Evolutionary conservation across 2,329 filamentous ascomycete species (phyloP).

Genomic region (Orbilia blumenaviensis): DNA sequence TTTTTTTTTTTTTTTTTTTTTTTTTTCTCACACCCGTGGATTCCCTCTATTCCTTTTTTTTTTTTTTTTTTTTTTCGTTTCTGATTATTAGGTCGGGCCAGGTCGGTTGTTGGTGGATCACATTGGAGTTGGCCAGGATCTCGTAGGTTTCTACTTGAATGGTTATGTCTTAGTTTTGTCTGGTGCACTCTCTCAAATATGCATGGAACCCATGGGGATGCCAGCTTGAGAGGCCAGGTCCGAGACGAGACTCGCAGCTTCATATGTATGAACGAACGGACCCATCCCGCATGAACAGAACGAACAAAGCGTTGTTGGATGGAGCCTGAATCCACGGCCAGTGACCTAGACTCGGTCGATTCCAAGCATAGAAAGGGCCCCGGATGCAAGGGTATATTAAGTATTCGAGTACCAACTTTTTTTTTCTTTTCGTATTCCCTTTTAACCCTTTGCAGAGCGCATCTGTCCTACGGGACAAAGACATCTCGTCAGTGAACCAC

Average conservation of each 20-base stretch:
- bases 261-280: slow-evolving; percentile 32
- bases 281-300: slow-evolving; percentile 39
- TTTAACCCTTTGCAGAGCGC: slow-evolving; percentile 7
- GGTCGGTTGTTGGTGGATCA: slow-evolving; percentile 41
- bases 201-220: slow-evolving; percentile 49
- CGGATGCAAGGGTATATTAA: slow-evolving; percentile 36
- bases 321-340: slow-evolving; percentile 22
- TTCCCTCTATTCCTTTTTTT: slow-evolving; percentile 4
- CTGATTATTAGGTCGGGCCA: slow-evolving; percentile 18
- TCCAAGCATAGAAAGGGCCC: slow-evolving; percentile 10
- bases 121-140: slow-evolving; percentile 34
- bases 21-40: background rate
- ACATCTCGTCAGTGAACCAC: slow-evolving; percentile 17
- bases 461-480: slow-evolving; percentile 10
- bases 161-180: slow-evolving; percentile 50
- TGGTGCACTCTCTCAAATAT: slow-evolving; percentile 28
- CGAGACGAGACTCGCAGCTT: slow-evolving; percentile 25
- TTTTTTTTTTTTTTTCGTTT: background rate
- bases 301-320: slow-evolving; percentile 44
- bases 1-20: background rate
- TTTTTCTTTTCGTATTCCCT: slow-evolving; percentile 4
- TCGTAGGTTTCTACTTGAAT: slow-evolving; percentile 43
- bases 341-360: slow-evolving; percentile 18
- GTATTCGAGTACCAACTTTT: slow-evolving; percentile 5
- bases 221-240: slow-evolving; percentile 20